Evolutionary conservation across 2,329 filamentous ascomycete genomes (phyloP).

Genomic region (Pyrenophora tritici-repentis): DNA sequence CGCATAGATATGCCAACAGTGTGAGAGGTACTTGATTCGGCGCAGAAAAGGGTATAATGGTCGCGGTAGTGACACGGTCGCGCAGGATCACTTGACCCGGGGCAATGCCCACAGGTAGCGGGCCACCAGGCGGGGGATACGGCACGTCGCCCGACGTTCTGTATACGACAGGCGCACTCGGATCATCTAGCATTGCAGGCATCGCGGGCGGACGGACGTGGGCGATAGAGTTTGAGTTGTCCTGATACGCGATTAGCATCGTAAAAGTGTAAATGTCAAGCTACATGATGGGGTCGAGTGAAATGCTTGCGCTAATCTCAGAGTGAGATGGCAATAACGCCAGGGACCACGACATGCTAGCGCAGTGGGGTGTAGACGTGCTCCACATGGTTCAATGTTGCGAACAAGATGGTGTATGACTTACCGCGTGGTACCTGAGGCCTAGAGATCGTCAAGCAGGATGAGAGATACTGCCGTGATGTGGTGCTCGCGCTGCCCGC

Average conservation of each 20-base stretch:
- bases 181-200: conserved; percentile 81
- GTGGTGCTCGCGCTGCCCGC: conserved; percentile 21
- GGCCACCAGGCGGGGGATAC: conserved; percentile 65
- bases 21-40: conserved; percentile 74
- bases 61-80: conserved; percentile 82
- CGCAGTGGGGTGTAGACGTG: background rate
- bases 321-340: too few species aligned
- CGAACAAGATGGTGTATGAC: conserved; percentile 12
- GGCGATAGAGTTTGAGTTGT: background rate
- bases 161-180: conserved; percentile 70
- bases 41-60: conserved; percentile 81
- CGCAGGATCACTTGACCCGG: conserved; percentile 80
- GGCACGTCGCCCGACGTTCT: conserved; percentile 69
- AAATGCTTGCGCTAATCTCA: background rate
- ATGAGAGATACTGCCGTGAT: conserved; percentile 31
- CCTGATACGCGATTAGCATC: conserved; percentile 13
- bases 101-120: conserved; percentile 70
- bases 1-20: conserved; percentile 76
- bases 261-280: background rate
- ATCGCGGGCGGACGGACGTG: conserved; percentile 53
- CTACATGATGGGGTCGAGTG: conserved; percentile 6
- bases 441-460: conserved; percentile 21
- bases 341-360: background rate
- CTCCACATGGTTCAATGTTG: background rate
- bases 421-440: conserved; percentile 15